Evolutionary conservation across 345 rosid genomes (phyloP).

Genomic region (Luvunga scandens): DNA sequence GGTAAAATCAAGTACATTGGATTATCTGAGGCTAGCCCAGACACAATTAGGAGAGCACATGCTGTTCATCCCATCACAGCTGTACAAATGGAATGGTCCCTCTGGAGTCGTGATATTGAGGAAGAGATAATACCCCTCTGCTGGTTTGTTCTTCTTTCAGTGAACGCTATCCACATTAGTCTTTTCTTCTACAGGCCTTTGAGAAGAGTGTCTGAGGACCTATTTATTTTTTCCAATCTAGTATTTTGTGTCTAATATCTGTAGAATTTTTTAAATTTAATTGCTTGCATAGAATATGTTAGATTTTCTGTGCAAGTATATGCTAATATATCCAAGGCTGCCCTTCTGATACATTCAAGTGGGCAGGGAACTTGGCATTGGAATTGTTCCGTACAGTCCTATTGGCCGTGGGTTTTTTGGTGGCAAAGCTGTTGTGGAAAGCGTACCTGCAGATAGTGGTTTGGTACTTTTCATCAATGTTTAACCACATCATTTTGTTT

Average conservation of each 20-base stretch:
- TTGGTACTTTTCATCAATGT: conserved; percentile 26
- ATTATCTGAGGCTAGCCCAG: conserved; percentile 55
- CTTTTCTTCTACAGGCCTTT: neutral
- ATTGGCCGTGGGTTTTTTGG: conserved; percentile 58
- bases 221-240: neutral
- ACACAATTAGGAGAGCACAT: conserved; percentile 60
- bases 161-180: neutral
- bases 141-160: conserved; percentile 28
- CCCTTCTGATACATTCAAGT: conserved; percentile 2
- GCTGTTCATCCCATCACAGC: conserved; percentile 68
- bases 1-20: conserved; percentile 56
- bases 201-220: neutral
- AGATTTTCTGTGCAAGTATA: neutral
- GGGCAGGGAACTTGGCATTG: conserved; percentile 56
- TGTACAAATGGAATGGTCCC: conserved; percentile 65
- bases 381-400: conserved; percentile 56
- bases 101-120: conserved; percentile 64
- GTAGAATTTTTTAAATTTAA: too few species aligned
- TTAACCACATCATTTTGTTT: too few species aligned
- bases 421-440: conserved; percentile 46
- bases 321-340: neutral
- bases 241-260: neutral
- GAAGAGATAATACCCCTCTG: conserved; percentile 52
- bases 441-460: conserved; percentile 25
- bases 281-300: neutral